These are phyloP conservation scores for Bondarzewia mesenterica DNA, from an alignment of 1,284 basidiomycete genomes.

Conservation along the genomic window DNA sequence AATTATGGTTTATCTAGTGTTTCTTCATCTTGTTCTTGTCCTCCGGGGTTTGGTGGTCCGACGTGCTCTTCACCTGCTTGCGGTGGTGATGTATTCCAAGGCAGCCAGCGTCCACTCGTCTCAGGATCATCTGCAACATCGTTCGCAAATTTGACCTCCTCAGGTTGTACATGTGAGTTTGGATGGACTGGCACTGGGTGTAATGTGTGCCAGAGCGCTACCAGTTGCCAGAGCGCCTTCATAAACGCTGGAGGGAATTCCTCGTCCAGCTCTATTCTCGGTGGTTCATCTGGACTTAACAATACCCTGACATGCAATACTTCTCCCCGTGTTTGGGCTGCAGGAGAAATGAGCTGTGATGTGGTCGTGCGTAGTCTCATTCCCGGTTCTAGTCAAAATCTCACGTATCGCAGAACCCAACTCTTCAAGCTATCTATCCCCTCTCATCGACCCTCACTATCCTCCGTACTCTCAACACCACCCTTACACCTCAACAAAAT, in stretches of 20 bases:
- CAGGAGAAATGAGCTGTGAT: conserved; percentile 66
- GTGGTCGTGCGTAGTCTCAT: conserved; percentile 50
- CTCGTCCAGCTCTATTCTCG: conserved; percentile 9
- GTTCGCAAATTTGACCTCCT: conserved; percentile 54
- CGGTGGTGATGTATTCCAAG: conserved; percentile 75
- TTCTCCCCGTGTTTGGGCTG: conserved; percentile 50
- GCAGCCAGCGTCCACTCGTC: conserved; percentile 42
- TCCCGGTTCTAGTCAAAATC: conserved; percentile 9
- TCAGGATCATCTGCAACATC: conserved; percentile 28
- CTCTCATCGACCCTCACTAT: conserved; percentile 64
- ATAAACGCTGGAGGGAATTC: conserved; percentile 27
- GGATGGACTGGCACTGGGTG: conserved; percentile 77
- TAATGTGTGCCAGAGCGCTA: conserved; percentile 29
- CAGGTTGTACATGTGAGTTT: conserved; percentile 54
- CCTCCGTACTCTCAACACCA: conserved; percentile 62
- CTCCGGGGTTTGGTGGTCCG: conserved; percentile 67
- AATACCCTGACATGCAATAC: conserved; percentile 59
- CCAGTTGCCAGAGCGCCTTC: conserved; percentile 50
- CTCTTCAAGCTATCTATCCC: conserved; percentile 69
- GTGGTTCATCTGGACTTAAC: conserved; percentile 32
- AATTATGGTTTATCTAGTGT: conserved; percentile 55
- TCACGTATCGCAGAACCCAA: conserved; percentile 54
- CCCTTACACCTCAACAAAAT: conserved; percentile 60
- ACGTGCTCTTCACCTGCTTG: conserved; percentile 67
- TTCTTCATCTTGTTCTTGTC: conserved; percentile 60